Conservation (phyloP, 352 stramenopile genomes). For the Globisporangium nunn region DNA sequence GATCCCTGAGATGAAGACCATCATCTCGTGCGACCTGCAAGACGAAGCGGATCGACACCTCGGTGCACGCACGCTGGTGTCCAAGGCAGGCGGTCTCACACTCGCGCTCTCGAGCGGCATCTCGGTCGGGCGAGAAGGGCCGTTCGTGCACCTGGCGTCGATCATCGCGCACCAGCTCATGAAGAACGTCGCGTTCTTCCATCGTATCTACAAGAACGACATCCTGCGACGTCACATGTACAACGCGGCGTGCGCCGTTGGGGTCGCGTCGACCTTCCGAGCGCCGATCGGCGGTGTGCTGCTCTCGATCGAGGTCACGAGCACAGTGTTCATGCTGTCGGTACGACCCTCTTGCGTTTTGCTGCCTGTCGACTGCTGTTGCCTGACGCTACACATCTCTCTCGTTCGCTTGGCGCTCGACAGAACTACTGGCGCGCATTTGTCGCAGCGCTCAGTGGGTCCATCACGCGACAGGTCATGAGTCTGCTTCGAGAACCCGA, state of each 20-base stretch:
- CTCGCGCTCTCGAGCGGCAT: constrained; percentile 89
- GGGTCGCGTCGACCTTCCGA: constrained; percentile 85
- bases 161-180: constrained; percentile 85
- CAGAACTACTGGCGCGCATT: constrained; percentile 70
- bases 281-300: constrained; percentile 86
- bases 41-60: constrained; percentile 43
- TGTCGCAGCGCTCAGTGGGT: constrained; percentile 45
- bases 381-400: neutral
- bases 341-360: constrained; percentile 9
- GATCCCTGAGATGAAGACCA: constrained; percentile 75
- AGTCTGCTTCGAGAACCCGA: constrained; percentile 31
- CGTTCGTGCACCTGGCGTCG: constrained; percentile 92
- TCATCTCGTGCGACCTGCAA: constrained; percentile 53
- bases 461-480: constrained; percentile 36
- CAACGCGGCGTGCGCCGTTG: constrained; percentile 82
- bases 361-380: neutral
- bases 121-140: constrained; percentile 94
- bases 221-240: constrained; percentile 79
- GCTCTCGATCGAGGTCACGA: constrained; percentile 88
- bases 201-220: constrained; percentile 49
- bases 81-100: constrained; percentile 87
- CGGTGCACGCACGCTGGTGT: constrained; percentile 38
- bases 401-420: neutral
- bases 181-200: constrained; percentile 62
- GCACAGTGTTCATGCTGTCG: constrained; percentile 64